Evolutionary conservation across 768 basidiomycete species (phyloP), one percentile per base, ranked within the genome.

Genomic region (Strobilomyces echinocephalus): DNA sequence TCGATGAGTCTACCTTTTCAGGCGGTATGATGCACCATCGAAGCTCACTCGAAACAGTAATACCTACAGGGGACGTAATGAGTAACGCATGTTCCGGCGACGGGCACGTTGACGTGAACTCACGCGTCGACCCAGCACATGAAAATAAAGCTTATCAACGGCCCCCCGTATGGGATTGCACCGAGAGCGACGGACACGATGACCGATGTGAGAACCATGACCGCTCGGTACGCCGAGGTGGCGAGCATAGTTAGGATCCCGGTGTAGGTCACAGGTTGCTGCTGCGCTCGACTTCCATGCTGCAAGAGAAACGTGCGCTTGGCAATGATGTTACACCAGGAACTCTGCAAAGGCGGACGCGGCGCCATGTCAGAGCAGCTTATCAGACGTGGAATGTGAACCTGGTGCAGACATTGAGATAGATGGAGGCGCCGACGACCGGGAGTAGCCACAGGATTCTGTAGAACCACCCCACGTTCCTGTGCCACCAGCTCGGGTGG

Each of bases 101-200:
- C 16, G 18, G n/a, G 40, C 44, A 49, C 26, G n/a, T 40, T 12
- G 56, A 45, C 18, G 34, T 42, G 50, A 10, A 86, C 90, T 78
- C 69, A 93, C 87, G 91, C 78, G 66, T 94, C 85, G 42, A 93
- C 77, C 87, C 91, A 91, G 62, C 88, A 92, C 53, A 91, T 71
- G 64, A 91, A 94, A 6, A 80, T 66, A 64, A 91, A 88, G 26
- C 82, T 80, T 6, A 78, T 69, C 2, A 74, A 54, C 1, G 79
- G 74, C 9, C 92, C 92, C 12, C 84, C 69, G 51, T 78, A 73
- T 3, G 92, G 92, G 18, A 91, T 73, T 48, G 76, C 74, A 6
- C 76, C 72, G 31, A 95, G 73, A 15, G 77, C 75, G 54, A 87
- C 83, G 5, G 86, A 87, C 18, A 91, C 72, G 8, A 80, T 64